Evolutionary conservation across 1,284 basidiomycete species (phyloP).

Genomic region (Neotropicomus parvogracilis): DNA sequence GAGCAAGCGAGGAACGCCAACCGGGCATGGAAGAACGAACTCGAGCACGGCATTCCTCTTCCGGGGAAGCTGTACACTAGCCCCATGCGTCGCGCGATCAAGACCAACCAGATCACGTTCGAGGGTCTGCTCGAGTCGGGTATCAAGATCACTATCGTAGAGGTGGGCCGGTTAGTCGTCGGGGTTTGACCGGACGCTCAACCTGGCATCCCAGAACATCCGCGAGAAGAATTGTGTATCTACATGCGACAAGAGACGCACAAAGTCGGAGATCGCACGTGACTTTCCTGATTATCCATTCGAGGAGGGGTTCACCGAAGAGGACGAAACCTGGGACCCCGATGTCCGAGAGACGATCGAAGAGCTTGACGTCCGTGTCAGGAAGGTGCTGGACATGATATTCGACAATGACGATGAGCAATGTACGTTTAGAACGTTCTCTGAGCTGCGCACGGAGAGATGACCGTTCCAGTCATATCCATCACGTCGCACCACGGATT

Average conservation of each 20-base stretch:
- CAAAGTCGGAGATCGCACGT: conserved; percentile 48
- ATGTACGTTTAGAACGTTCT: conserved; percentile 38
- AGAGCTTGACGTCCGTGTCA: conserved; percentile 54
- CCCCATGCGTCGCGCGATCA: conserved; percentile 69
- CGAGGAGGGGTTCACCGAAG: conserved; percentile 67
- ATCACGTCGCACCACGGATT: conserved; percentile 63
- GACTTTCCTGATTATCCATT: conserved; percentile 65
- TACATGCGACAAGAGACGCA: conserved; percentile 68
- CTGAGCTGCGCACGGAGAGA: background rate
- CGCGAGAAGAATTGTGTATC: conserved; percentile 69
- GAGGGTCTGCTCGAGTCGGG: conserved; percentile 37
- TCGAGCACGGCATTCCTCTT: conserved; percentile 49
- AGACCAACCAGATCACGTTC: conserved; percentile 64
- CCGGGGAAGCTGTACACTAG: conserved; percentile 67
- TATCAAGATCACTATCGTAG: conserved; percentile 42
- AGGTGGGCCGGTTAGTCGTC: conserved; percentile 40
- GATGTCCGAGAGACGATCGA: conserved; percentile 61
- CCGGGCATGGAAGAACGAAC: conserved; percentile 59
- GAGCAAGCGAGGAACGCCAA: conserved; percentile 59
- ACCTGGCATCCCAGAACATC: conserved; percentile 42
- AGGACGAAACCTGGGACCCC: conserved; percentile 67
- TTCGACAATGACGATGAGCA: conserved; percentile 50
- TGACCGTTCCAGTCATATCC: conserved; percentile 47
- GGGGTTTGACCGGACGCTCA: background rate
- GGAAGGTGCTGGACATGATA: conserved; percentile 58